Percentiles rank a stretch among this genome's conserved stretches.
Evolutionary conservation across 2,329 filamentous ascomycete genomes (phyloP).

Genomic region (Pseudocercospora fijiensis): DNA sequence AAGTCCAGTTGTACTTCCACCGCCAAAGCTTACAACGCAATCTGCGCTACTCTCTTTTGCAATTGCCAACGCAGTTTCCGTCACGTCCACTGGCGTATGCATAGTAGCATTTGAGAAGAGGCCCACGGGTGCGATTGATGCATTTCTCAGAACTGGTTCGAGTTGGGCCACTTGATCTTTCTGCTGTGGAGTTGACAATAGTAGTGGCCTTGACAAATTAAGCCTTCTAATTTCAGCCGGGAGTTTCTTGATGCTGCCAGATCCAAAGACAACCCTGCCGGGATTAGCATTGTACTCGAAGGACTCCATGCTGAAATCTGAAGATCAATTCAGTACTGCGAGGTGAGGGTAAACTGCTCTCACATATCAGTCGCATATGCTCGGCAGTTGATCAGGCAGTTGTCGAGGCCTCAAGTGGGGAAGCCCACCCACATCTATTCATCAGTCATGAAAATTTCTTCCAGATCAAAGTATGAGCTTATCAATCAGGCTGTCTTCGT

Average conservation of each 20-base stretch:
- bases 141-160: slow-evolving; percentile 44
- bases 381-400: slow-evolving; percentile 1
- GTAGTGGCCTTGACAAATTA: slow-evolving; percentile 51
- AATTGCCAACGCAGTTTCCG: slow-evolving; percentile 56
- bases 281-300: slow-evolving; percentile 59
- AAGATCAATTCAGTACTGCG: neutral
- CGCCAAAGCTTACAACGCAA: slow-evolving; percentile 60
- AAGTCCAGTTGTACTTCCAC: slow-evolving; percentile 62
- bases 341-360: neutral
- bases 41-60: slow-evolving; percentile 51
- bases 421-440: neutral
- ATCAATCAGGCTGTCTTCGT: neutral
- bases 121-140: slow-evolving; percentile 46
- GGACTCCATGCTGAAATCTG: slow-evolving; percentile 4
- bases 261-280: slow-evolving; percentile 57
- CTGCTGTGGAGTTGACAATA: slow-evolving; percentile 59
- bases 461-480: neutral
- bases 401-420: neutral
- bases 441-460: neutral
- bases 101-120: slow-evolving; percentile 59
- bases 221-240: slow-evolving; percentile 48
- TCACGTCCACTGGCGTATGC: slow-evolving; percentile 61
- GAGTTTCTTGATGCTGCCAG: slow-evolving; percentile 53
- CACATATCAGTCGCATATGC: neutral
- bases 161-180: slow-evolving; percentile 49